Base-by-base conservation (phyloP, 257 asterid species). In the Scutellaria galericulata region DNA sequence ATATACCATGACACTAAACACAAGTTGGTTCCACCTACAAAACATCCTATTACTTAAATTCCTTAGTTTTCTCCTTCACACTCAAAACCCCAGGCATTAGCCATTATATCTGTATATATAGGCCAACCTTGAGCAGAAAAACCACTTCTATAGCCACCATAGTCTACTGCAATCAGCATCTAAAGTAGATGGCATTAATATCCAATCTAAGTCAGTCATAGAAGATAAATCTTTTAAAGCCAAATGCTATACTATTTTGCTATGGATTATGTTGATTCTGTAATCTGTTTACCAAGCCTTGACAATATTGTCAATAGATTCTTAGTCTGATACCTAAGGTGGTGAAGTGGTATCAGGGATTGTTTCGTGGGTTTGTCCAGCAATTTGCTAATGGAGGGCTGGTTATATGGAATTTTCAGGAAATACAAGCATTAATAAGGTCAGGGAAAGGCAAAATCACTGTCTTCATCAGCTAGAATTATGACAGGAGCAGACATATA, bases 61-160 rank as follows among this genome's bases (percentile, higher is more conserved):
- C 37, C 37, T 48, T 48, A 48, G 54, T 22, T 40, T 62, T 47
- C 15, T 14, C 51, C 35, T 31, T 31, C 5, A 62, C n/a, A 62
- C 31, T 65, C 42, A 45, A 64, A 64, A 47, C 45, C 40, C 71
- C 55, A 44, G 15, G 15, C 22, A 44, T 45, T 62, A 31, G 51
- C 7, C 69, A 44, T 9, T 10, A 47, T 10, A 47, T 66, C 12
- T 18, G 46, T 15, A 35, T 24, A 15, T 14, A 37, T 27, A 66
- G 47, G 31, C 14, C 6, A 45, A 12, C 8, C 53, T 44, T 10
- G 41, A 44, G 54, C 41, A 56, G 18, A 56, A 39, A 24, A 27
- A 4, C 15, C 42, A 56, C 41, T 56, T 14, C 27, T 56, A 24
- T 9, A 20, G 62, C 62, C 14, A 24, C 58, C 58, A 53, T 22